A percentile compares a stretch with the other conserved stretches of the same genome.
Conservation (phyloP, 2,329 filamentous ascomycete species). For the Colletotrichum sp. region DNA sequence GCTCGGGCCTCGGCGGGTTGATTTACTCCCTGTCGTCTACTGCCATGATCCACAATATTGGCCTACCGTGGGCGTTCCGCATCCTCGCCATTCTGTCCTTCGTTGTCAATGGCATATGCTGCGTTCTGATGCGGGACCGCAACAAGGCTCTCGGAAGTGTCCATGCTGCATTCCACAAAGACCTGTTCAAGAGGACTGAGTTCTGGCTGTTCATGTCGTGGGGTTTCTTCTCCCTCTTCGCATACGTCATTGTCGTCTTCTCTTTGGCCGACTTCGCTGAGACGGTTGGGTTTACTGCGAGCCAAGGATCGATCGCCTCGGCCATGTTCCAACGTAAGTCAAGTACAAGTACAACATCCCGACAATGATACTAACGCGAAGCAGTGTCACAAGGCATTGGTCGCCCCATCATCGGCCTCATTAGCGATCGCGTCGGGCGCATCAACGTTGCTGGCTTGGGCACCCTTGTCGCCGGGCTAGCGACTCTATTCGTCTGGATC, state of each 20-base stretch:
- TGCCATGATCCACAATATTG: conserved; percentile 69
- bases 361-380: neutral
- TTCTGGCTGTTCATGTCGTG: conserved; percentile 71
- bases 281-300: conserved; percentile 68
- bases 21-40: conserved; percentile 71
- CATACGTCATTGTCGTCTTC: conserved; percentile 79
- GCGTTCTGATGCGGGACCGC: conserved; percentile 70
- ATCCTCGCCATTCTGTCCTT: conserved; percentile 69
- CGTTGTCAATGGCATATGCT: conserved; percentile 67
- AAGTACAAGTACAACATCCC: conserved; percentile 25
- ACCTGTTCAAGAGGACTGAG: conserved; percentile 64
- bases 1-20: conserved; percentile 77
- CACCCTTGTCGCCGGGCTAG: conserved; percentile 68
- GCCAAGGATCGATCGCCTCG: conserved; percentile 73
- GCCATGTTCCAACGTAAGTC: conserved; percentile 71
- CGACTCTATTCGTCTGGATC: conserved; percentile 76
- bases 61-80: conserved; percentile 71
- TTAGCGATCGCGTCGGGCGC: conserved; percentile 72
- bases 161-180: conserved; percentile 69
- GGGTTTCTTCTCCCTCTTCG: conserved; percentile 75
- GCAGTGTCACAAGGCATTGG: conserved; percentile 68
- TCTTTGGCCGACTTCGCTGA: conserved; percentile 76
- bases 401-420: conserved; percentile 74
- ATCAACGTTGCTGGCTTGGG: conserved; percentile 74
- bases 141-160: conserved; percentile 74